phyloP scores from a whole-genome alignment of 225 moss, liverwort and hornwort species.

The Marchantia paleacea region DNA sequence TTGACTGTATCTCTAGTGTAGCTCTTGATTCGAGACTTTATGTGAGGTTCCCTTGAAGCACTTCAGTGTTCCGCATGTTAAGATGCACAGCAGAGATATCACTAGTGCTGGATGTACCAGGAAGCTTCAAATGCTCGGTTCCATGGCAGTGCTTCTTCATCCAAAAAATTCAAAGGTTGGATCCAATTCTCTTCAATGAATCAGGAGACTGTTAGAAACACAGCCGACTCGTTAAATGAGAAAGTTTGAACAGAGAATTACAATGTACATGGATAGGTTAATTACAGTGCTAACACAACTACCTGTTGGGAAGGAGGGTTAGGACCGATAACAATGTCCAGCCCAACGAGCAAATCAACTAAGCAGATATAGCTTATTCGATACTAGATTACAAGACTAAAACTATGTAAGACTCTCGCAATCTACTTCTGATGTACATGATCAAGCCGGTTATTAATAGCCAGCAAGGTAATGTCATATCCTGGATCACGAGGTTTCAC shows the following conservation, averaged over 20 bases:
- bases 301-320: not conserved
- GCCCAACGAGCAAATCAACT: not conserved
- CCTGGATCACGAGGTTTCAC: not conserved
- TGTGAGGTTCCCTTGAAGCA: too few species aligned
- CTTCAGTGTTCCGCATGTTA: too few species aligned
- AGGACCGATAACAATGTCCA: not conserved
- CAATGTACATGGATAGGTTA: conserved; percentile 12
- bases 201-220: too few species aligned
- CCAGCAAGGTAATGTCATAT: not conserved
- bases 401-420: not conserved
- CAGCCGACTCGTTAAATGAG: too few species aligned
- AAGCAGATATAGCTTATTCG: not conserved
- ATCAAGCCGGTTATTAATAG: not conserved
- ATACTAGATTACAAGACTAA: not conserved
- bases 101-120: not conserved
- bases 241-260: not conserved
- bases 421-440: conserved; percentile 7
- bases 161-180: too few species aligned
- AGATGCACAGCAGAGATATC: too few species aligned
- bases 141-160: too few species aligned
- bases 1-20: too few species aligned
- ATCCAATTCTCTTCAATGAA: too few species aligned
- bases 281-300: not conserved
- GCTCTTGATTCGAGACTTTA: too few species aligned
- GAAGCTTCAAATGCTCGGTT: not conserved